Percentiles rank a stretch among this genome's conserved stretches.
These are phyloP conservation scores for Kluyveromyces lactis DNA, from an alignment of 805 yeast genomes.

Conservation along the genomic window DNA sequence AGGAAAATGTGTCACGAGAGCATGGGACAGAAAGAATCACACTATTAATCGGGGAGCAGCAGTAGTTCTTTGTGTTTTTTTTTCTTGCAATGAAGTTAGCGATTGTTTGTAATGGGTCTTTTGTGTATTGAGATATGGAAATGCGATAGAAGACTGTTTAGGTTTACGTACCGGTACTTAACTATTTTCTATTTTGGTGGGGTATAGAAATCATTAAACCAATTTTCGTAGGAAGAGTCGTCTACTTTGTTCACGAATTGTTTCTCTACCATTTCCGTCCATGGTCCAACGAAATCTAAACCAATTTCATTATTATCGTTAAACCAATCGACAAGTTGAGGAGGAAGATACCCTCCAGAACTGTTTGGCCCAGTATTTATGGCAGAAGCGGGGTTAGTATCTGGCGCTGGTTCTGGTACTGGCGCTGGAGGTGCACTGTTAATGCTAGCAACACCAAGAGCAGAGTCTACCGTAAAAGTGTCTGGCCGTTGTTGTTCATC, in stretches of 20 bases:
- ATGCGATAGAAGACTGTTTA: no score
- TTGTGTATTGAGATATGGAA: no score
- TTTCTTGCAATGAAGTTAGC: no score
- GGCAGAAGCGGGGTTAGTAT: not conserved
- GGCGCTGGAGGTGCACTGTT: not conserved
- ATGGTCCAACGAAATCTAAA: conserved; percentile 59
- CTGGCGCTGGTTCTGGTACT: not conserved
- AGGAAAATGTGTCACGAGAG: no score
- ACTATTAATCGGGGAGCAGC: no score
- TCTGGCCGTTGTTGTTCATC: not conserved
- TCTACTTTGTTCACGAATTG: conserved; percentile 37
- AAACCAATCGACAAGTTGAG: conserved; percentile 43
- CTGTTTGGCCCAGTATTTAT: not conserved
- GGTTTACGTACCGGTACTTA: no score
- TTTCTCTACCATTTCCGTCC: conserved; percentile 74
- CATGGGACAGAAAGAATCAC: no score
- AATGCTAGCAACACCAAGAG: not conserved
- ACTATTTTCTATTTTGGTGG: no score
- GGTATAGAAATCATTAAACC: conserved; percentile 4
- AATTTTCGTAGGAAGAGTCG: conserved; percentile 8
- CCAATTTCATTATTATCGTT: conserved; percentile 42
- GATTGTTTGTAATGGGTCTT: no score
- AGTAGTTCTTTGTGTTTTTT: no score
- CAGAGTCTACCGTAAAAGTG: not conserved
- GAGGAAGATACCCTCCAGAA: conserved; percentile 7